Base-by-base conservation (phyloP, 2,329 filamentous ascomycete species). In the Trichoderma gracile region DNA sequence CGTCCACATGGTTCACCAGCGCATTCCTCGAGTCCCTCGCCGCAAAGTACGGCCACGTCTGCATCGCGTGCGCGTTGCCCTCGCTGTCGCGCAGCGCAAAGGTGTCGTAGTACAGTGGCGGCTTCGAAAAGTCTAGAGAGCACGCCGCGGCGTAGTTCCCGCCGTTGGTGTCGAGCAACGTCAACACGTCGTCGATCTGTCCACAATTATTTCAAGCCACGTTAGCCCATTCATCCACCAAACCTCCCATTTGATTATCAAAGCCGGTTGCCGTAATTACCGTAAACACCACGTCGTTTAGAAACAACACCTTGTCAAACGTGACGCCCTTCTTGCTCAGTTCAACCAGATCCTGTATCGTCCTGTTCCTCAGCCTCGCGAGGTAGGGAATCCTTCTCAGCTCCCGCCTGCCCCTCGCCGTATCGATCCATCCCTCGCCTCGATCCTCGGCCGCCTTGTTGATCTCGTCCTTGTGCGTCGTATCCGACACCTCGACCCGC, bases 341-440 rank as follows among this genome's bases (percentile, higher is more conserved):
- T 19, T 82, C 78, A 30, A 81, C 72, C 67, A 92, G 71, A 9
- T 88, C 86, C 66, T 82, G 74, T 68, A 92, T 75, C n/a, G 84
- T 85, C 67, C 78, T 74, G 73, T 93, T 92, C 46, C 90, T 81
- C 64, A 90, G 70, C 27, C 77, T 80, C 1, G 90, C 83, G 21
- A 92, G 77, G 72, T 88, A 91, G 1, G 89, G 88, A 66, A 92
- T 91, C 21, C 89, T 80, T 55, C 89, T 78, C 66, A 89, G 73
- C 70, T 88, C 86, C 65, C 76, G 81, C 67, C 77, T 78, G 0
- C 82, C 81, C 27, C 78, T 71, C 8, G 82, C 74, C n/a, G 86
- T 89, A 33, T 80, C 74, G 33, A 91, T 82, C 89, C 89, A 92
- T 0, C 89, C 89, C 5, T 81, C 76, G 0, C 89, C 89, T 6